Base-by-base conservation (phyloP, 2,329 filamentous ascomycete species). In the Diplodia corticola region DNA sequence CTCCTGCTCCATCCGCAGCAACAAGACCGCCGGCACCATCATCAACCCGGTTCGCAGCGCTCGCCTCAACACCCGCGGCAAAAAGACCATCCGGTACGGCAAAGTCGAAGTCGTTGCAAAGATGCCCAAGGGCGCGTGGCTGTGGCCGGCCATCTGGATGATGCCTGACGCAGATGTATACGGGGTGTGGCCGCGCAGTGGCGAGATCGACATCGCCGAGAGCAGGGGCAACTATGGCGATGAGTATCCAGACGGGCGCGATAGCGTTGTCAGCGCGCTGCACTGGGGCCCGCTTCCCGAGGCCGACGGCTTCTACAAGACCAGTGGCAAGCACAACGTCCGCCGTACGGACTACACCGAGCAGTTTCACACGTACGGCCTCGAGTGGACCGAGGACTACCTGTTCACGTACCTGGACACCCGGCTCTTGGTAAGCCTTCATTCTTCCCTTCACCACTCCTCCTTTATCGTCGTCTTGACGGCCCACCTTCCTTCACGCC, bases 141-240 rank as follows among this genome's bases (percentile, higher is more conserved):
- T 86, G 26, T 85, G 50, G 60, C 66, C 61, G 24, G 59, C 66
- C 24, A 53, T 66, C 49, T 65, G 66, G 63, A 67, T 69, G 57
- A 61, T 61, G 57, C 57, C 57, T 2, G 57, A 67, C 44, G 59
- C 57, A 1, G 49, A 44, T 22, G 24, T 54, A 20, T 69, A 69
- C 59, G 84, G 84, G 30, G 68, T 70, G 9, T 86, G 84, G 84
- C 84, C 84, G 9, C 73, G 75, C 33, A 81, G 79, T 66, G 84
- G 84, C 28, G 84, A 86, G 70, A 86, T 86, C 64, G 84, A 86
- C 72, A 82, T 86, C 50, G 78, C 79, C 68, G 83, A 85, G 73
- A 75, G 76, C 44, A 76, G 82, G 30, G 84, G 84, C 57, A 85
- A 86, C 68, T 72, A 74, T 33, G 72, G 73, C 28, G 71, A 70